Conservation (phyloP, 176 grass and related monocot genomes). For the Poa annua region DNA sequence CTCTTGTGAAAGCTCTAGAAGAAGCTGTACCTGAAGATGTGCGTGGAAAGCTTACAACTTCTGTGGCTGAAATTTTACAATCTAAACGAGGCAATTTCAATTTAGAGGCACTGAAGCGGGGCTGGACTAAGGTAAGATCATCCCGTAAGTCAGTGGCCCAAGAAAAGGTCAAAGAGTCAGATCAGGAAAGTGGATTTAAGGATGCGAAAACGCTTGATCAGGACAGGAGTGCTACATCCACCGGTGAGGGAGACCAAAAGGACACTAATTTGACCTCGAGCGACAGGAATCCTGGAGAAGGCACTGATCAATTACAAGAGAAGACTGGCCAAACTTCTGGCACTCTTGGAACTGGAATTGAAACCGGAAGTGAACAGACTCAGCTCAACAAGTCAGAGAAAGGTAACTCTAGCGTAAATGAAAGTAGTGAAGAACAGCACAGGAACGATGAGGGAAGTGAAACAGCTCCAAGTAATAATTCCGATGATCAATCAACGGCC, state of each 20-base stretch:
- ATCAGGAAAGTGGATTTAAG: slow-evolving; percentile 38
- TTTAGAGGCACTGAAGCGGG: slow-evolving; percentile 61
- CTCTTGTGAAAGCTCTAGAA: slow-evolving; percentile 88
- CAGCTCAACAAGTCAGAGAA: slow-evolving; percentile 54
- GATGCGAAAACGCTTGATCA: slow-evolving; percentile 49
- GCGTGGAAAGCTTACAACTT: slow-evolving; percentile 75
- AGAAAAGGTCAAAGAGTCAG: slow-evolving; percentile 61
- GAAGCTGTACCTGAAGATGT: slow-evolving; percentile 98
- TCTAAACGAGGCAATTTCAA: slow-evolving; percentile 67
- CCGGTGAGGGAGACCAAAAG: slow-evolving; percentile 42
- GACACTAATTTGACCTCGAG: slow-evolving; percentile 50
- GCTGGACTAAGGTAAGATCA: slow-evolving; percentile 55
- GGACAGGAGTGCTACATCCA: slow-evolving; percentile 38
- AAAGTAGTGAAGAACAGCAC: slow-evolving; percentile 47
- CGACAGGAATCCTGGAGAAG: slow-evolving; percentile 45
- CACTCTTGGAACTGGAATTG: slow-evolving; percentile 42
- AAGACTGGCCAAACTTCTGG: slow-evolving; percentile 53
- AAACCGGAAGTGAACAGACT: slow-evolving; percentile 48
- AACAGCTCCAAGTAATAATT: slow-evolving; percentile 46
- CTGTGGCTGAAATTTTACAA: slow-evolving; percentile 72
- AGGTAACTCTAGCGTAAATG: slow-evolving; percentile 33
- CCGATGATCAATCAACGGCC: slow-evolving; percentile 50
- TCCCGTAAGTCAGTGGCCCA: slow-evolving; percentile 44
- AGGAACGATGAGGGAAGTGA: slow-evolving; percentile 16
- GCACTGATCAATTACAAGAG: slow-evolving; percentile 36